Evolutionary conservation across 2,329 filamentous ascomycete genomes (phyloP).

Genomic region (Fonsecaea multimorphosa): DNA sequence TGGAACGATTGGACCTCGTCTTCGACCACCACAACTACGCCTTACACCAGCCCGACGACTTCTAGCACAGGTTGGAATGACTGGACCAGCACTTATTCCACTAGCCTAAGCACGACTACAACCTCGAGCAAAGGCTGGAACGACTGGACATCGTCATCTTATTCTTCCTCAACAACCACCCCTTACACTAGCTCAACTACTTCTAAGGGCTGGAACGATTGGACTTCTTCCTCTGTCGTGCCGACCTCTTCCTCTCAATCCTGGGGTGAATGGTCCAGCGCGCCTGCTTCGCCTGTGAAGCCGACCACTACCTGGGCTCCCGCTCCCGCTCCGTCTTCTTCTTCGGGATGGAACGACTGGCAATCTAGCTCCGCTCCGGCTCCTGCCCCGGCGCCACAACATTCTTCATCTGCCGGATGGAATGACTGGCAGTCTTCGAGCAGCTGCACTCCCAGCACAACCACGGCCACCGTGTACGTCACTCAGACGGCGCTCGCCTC

Average conservation of each 20-base stretch:
- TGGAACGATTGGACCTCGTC: conserved; percentile 13
- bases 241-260: not conserved
- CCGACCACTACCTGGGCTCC: too few relatives aligned
- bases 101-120: not conserved
- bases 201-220: conserved; percentile 11
- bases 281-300: too few relatives aligned
- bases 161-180: not conserved
- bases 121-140: not conserved
- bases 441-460: conserved; percentile 3
- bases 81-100: not conserved
- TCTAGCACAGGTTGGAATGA: not conserved
- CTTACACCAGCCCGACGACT: not conserved
- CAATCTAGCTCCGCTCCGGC: too few relatives aligned
- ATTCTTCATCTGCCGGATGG: conserved; percentile 9
- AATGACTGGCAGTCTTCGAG: conserved; percentile 12
- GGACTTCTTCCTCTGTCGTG: conserved; percentile 2
- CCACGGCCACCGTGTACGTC: conserved; percentile 18
- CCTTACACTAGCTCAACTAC: not conserved
- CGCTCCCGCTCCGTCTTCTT: not conserved
- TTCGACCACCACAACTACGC: conserved; percentile 5
- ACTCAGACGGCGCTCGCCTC: not conserved
- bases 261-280: not conserved
- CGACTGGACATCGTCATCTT: not conserved
- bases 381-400: conserved; percentile 5
- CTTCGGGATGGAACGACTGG: too few relatives aligned